Base-by-base conservation (phyloP, 768 basidiomycete species). In the Candolleomyces aberdarensis region DNA sequence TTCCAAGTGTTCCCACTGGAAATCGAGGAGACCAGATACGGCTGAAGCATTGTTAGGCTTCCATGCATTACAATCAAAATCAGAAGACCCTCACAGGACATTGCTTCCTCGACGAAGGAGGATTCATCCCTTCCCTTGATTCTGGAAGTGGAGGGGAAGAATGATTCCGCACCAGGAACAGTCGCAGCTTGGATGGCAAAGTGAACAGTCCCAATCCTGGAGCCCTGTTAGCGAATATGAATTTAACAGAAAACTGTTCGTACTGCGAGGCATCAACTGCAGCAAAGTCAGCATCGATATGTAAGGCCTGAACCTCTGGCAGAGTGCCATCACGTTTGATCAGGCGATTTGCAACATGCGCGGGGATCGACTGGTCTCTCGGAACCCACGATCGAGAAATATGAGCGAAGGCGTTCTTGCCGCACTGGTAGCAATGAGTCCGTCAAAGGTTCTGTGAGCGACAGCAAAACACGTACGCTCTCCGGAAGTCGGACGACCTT, bases 401-500 rank as follows among this genome's bases (percentile, higher is more conserved):
- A 11, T 63, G 64, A 32, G 61, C 70, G 57, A 66, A 73, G 39
- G 65, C 57, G 54, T 56, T 62, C 15, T 55, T 54, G 8, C 69
- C 69, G 41, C 69, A 70, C 69, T 70, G 55, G 8, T 8, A 26
- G 31, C 7, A 26, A 52, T 9, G 26, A 32, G 51, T 26, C 7
- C 17, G 51, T 5, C n/a, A 52, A 20, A 10, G 5, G 7, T 17
- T 19, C 29, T 17, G 10, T 8, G 15, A 20, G 15, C 26, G 15
- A n/a, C 8, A 17, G 10, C 1, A 19, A 3, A n/a, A 36, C 36
- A 66, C 70, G 22, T 43, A 76, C 76, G 55, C 65, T 66, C 52
- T 76, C 70, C 1, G 77, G 76, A 0, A 77, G 62, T 19, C 75
- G 70, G 40, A 78, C 74, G 36, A 78, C 59, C 43, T 76, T 79